phyloP scores from a whole-genome alignment of 768 basidiomycete species.

The Paxillus ammoniavirescens region DNA sequence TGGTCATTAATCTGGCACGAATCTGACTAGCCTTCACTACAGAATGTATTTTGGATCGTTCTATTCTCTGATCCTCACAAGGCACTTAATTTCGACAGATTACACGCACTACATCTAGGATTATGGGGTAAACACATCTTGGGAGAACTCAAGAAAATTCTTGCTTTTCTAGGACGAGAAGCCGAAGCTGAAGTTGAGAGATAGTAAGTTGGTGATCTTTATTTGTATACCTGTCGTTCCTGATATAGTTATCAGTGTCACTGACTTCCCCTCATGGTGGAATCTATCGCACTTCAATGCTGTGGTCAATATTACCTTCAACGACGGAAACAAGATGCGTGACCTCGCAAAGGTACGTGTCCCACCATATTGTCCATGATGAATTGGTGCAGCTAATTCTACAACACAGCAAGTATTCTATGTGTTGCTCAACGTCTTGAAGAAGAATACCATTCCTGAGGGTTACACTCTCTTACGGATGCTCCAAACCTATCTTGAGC shows the following conservation, averaged over 20 bases:
- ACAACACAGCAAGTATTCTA: slow-evolving; percentile 1
- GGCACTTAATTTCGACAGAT: slow-evolving; percentile 37
- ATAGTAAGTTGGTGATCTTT: slow-evolving; percentile 20
- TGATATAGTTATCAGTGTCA: slow-evolving; percentile 20
- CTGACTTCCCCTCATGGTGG: slow-evolving; percentile 32
- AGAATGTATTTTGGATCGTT: slow-evolving; percentile 44
- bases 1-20: too few species aligned
- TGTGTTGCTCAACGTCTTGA: not conserved
- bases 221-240: not conserved
- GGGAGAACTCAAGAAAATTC: slow-evolving; percentile 19
- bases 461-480: slow-evolving; percentile 29
- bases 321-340: slow-evolving; percentile 35
- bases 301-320: slow-evolving; percentile 27
- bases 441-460: not conserved
- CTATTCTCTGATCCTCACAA: slow-evolving; percentile 31
- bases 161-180: slow-evolving; percentile 12
- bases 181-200: slow-evolving; percentile 10
- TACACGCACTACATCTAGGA: slow-evolving; percentile 37
- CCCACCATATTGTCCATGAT: not conserved
- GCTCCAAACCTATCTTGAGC: slow-evolving; percentile 29
- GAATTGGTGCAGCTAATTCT: too few species aligned
- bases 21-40: not conserved
- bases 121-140: slow-evolving; percentile 34
- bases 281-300: slow-evolving; percentile 32
- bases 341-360: slow-evolving; percentile 35